These are phyloP conservation scores for Flammula alnicola DNA, from an alignment of 1,284 basidiomycete genomes.

Conservation along the genomic window DNA sequence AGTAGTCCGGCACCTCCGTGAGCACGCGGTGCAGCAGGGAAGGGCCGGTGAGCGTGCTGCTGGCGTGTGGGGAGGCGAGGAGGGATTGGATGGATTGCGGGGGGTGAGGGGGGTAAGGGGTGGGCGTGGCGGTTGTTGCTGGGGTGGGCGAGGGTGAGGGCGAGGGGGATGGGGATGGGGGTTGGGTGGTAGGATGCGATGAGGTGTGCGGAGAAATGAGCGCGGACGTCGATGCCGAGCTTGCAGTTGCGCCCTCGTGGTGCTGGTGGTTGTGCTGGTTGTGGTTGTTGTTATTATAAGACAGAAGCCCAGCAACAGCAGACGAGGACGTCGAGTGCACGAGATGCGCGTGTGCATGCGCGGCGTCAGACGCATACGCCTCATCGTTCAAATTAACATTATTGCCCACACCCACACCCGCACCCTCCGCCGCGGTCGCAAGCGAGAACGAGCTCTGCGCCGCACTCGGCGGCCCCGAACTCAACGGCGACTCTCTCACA, in stretches of 20 bases:
- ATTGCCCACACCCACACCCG: too few species aligned
- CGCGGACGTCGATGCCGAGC: not conserved
- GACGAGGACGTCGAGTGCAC: not conserved
- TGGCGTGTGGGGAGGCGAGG: not conserved
- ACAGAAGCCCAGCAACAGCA: not conserved
- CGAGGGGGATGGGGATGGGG: not conserved
- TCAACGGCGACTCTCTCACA: not conserved
- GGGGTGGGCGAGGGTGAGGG: not conserved
- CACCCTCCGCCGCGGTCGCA: not conserved
- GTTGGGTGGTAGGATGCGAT: not conserved
- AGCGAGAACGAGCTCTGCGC: not conserved
- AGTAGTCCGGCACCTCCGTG: constrained; percentile 84
- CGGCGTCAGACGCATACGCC: not conserved
- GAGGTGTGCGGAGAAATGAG: not conserved
- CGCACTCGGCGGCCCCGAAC: not conserved
- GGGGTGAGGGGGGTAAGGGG: not conserved
- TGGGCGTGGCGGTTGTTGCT: not conserved
- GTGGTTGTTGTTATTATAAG: too few species aligned
- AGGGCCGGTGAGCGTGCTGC: constrained; percentile 27
- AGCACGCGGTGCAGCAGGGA: constrained; percentile 61
- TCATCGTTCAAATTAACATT: too few species aligned
- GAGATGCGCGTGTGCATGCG: not conserved
- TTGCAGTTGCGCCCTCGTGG: not conserved
- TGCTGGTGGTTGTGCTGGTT: not conserved
- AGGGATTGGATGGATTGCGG: not conserved